Percentiles rank a stretch among this genome's conserved stretches.
Evolutionary conservation across 2,329 filamentous ascomycete species (phyloP).

Genomic region (Incumbomyces lentus): DNA sequence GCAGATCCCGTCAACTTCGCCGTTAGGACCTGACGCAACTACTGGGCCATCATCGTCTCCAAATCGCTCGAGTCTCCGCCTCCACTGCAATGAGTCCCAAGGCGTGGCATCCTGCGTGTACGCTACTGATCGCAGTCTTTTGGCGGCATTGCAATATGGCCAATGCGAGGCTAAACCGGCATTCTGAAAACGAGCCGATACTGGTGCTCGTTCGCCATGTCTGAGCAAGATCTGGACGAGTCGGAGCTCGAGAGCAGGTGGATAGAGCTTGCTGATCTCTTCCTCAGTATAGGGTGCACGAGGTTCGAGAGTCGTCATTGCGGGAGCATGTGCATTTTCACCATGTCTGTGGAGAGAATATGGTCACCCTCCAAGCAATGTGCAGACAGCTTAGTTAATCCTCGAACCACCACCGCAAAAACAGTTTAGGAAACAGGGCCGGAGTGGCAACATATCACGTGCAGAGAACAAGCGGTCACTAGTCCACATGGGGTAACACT

Average conservation of each 20-base stretch:
- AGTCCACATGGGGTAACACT: too few relatives aligned
- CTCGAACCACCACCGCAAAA: too few relatives aligned
- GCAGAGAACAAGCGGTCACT: too few relatives aligned
- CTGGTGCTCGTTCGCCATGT: slow-evolving; percentile 62
- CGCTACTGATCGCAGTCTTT: slow-evolving; percentile 56
- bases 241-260: slow-evolving; percentile 66
- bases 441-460: too few relatives aligned
- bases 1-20: slow-evolving; percentile 70
- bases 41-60: slow-evolving; percentile 58
- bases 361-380: too few relatives aligned
- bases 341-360: too few relatives aligned
- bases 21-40: slow-evolving; percentile 55
- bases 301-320: slow-evolving; percentile 70
- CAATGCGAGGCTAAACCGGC: slow-evolving; percentile 51
- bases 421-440: too few relatives aligned
- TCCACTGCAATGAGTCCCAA: slow-evolving; percentile 52
- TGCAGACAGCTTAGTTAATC: too few relatives aligned
- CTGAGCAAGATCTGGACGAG: slow-evolving; percentile 68
- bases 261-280: slow-evolving; percentile 75
- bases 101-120: slow-evolving; percentile 41
- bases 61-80: slow-evolving; percentile 74
- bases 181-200: slow-evolving; percentile 80
- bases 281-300: slow-evolving; percentile 67
- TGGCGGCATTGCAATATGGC: slow-evolving; percentile 79
- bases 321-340: not conserved